Conservation (phyloP, 495 filamentous ascomycete species). For the Bathelium albidoporum region DNA sequence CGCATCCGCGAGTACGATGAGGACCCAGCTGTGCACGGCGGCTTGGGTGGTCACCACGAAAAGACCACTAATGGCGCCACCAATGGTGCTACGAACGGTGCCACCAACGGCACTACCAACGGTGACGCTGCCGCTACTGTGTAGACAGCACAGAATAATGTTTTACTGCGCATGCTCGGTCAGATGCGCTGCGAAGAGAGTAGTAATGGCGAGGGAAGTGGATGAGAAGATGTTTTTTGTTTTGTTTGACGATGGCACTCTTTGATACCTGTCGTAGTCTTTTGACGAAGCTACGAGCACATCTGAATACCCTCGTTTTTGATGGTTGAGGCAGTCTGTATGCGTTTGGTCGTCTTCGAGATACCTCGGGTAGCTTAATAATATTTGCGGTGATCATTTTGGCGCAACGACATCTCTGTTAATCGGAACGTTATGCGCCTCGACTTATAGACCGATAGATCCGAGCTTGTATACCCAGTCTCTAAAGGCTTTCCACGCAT, state of each 20-base stretch:
- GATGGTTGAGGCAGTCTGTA: background rate
- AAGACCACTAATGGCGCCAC: conserved; percentile 1
- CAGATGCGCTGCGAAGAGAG: background rate
- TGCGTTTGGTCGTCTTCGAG: background rate
- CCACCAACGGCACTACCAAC: background rate
- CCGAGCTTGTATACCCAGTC: no score
- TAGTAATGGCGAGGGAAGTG: background rate
- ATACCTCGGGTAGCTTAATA: background rate
- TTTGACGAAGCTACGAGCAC: background rate
- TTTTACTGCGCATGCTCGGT: background rate
- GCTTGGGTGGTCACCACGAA: background rate
- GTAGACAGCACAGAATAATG: background rate
- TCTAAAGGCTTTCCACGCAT: no score
- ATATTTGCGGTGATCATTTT: background rate
- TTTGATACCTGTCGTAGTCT: background rate
- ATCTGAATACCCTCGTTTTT: background rate
- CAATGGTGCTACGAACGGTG: background rate
- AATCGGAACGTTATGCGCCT: no score
- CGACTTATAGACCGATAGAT: no score
- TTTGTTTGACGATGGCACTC: background rate
- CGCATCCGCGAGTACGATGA: conserved; percentile 36
- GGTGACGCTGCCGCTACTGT: background rate
- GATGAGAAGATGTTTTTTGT: background rate
- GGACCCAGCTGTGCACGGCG: conserved; percentile 17
- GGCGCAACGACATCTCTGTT: background rate